phyloP scores from a whole-genome alignment of 768 basidiomycete species.

The Lentinula detonsa region DNA sequence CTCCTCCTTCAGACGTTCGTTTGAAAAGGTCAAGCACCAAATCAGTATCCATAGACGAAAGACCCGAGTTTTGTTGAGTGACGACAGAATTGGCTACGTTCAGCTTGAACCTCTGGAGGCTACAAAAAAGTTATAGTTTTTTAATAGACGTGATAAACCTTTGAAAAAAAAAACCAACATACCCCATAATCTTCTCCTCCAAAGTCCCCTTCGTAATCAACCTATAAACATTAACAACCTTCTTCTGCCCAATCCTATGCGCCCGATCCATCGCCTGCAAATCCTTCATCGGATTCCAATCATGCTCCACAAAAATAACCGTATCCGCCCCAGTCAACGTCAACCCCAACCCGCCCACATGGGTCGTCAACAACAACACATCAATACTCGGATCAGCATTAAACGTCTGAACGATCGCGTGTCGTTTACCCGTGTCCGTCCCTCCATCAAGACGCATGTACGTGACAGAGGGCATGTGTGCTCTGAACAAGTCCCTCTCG shows the following conservation, averaged over 20 bases:
- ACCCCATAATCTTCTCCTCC: constrained; percentile 99
- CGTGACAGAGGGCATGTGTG: constrained; percentile 90
- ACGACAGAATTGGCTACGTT: constrained; percentile 97
- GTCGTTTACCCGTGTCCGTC: constrained; percentile 90
- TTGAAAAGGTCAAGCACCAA: constrained; percentile 92
- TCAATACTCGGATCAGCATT: constrained; percentile 97
- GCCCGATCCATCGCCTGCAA: constrained; percentile 99
- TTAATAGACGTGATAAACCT: not conserved
- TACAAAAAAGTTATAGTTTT: too few relatives aligned
- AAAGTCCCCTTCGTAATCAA: constrained; percentile 94
- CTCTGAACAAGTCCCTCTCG: constrained; percentile 87
- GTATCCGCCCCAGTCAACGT: constrained; percentile 98
- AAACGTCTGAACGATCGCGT: constrained; percentile 96
- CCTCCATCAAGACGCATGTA: constrained; percentile 98
- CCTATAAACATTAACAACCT: constrained; percentile 98
- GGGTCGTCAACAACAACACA: constrained; percentile 90
- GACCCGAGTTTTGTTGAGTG: constrained; percentile 92
- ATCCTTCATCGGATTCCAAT: constrained; percentile 99
- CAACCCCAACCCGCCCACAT: constrained; percentile 93
- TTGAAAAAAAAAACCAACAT: constrained; percentile 23
- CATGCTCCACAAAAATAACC: constrained; percentile 98
- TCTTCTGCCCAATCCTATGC: constrained; percentile 97
- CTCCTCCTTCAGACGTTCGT: constrained; percentile 78
- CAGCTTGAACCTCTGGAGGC: constrained; percentile 96
- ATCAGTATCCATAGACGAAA: constrained; percentile 96